Evolutionary conservation across 495 filamentous ascomycete species (phyloP).

Genomic region (Penicillium ucsense): DNA sequence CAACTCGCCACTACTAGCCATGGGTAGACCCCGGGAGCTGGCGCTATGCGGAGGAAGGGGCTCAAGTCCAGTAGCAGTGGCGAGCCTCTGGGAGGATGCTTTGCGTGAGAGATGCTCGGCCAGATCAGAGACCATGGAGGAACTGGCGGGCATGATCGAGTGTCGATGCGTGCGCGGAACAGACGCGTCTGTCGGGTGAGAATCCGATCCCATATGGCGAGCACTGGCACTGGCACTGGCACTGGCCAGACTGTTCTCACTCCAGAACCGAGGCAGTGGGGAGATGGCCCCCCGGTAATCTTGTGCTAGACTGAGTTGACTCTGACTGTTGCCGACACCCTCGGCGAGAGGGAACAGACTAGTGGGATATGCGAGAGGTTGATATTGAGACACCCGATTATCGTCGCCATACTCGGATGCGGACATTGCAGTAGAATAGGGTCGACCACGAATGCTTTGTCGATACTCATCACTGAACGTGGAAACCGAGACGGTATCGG

Average conservation of each 20-base stretch:
- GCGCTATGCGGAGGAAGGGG: constrained; percentile 9
- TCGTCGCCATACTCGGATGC: constrained; percentile 35
- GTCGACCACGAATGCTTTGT: constrained; percentile 26
- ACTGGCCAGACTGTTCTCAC: constrained; percentile 28
- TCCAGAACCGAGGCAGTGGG: constrained; percentile 35
- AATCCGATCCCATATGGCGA: constrained; percentile 15
- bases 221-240: constrained; percentile 17
- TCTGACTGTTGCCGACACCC: constrained; percentile 16
- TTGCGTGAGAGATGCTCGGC: constrained; percentile 20
- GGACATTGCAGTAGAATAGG: constrained; percentile 29
- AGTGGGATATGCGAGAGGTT: constrained; percentile 13
- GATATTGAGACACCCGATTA: constrained; percentile 17
- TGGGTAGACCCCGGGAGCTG: constrained; percentile 14
- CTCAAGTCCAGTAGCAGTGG: constrained; percentile 5
- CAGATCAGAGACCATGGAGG: constrained; percentile 19
- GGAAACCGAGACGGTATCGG: constrained; percentile 29
- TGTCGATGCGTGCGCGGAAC: constrained; percentile 1
- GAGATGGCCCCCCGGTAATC: constrained; percentile 35
- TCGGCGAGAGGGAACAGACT: constrained; percentile 20
- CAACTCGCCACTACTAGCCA: constrained; percentile 22
- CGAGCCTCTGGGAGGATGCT: constrained; percentile 5
- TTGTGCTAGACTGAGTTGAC: constrained; percentile 33
- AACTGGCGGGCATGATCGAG: constrained; percentile 12
- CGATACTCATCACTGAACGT: constrained; percentile 28
- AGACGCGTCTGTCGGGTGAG: constrained; percentile 1